Base-by-base conservation (phyloP, 495 filamentous ascomycete species). In the Talaromyces proteolyticus region DNA sequence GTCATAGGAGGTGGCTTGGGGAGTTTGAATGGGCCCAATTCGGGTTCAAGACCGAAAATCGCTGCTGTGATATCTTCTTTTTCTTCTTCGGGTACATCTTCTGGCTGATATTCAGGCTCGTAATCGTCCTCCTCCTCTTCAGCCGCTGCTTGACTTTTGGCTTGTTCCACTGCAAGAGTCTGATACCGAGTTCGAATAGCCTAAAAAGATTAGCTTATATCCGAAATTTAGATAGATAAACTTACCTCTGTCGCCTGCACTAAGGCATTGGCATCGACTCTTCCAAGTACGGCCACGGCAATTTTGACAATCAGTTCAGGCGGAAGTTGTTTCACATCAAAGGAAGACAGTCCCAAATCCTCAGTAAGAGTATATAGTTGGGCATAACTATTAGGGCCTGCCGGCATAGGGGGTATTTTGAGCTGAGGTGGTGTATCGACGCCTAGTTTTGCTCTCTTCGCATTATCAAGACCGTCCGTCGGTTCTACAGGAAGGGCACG, bases 101-200 rank as follows among this genome's bases (percentile, higher is more conserved):
- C 74, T 0, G 79, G 79, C 48, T 85, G 77, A 57, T 87, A 91
- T 65, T 93, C 85, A 0, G 89, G 89, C 53, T 94, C 89, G 57
- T 95, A 94, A 50, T 91, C 85, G 45, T 91, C 91, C 12, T 95
- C 90, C 16, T 95, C 90, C 6, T 92, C 88, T n/a, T 82, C 84
- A 0, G 63, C 67, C 7, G 74, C 57, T 43, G 70, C 67, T 38
- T 69, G 61, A 61, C 61, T 51, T 64, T 53, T 66, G 63, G 47
- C 61, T 68, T 70, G 70, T 53, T 62, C 53, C 39, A 72, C 72
- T 21, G 60, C 68, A 2, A 76, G 63, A 10, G 68, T 62, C n/a
- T 76, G 58, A 51, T 70, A 70, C 11, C 75, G 72, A 44, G 54
- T 61, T 24, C 76, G 74, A 24, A 82, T 73, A 58, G 60, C 71